Evolutionary conservation across 345 rosid genomes (phyloP), one percentile per base, ranked within the genome.

Genomic region (Jatropha curcas): DNA sequence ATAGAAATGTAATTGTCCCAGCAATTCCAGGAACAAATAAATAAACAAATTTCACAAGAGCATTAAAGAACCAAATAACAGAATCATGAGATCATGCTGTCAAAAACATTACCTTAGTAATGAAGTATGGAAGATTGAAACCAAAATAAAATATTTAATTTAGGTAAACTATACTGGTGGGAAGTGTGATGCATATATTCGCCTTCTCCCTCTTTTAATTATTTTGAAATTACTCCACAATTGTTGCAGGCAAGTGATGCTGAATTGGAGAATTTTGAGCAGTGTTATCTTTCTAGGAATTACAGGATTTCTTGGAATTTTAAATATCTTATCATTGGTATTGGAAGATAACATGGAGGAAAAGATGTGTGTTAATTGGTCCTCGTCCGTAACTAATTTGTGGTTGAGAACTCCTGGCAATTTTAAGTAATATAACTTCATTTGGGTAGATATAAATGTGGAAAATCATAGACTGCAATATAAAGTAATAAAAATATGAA

Each of bases 11-110:
- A 4, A 7, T 30, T 24, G 50, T 53, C 52, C 31, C 25, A 28
- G 60, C 60, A 71, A 60, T 48, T 67, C 48, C 19, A n/a, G 48
- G 12, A 20, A n/a, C 14, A 50, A 31, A 50, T 13, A 71, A 71
- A 60, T 2, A 64, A 60, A 8, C 1, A 48, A 19, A 27, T 7
- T 11, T 5, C 37, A 65, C 2, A 22, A 31, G 20, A 24, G 41
- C 46, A 31, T 34, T 61, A 10, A 31, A 33, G 43, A 25, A 31
- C 14, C 43, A 61, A 71, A 39, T 8, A 48, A 8, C 39, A 72
- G 17, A 52, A n/a, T 25, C 30, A 62, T 13, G 10, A 35, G 53
- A 45, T 35, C 17, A 33, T 70, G 41, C 65, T 4, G 48, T 28
- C 69, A 72, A 43, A 52, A 41, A 39, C 9, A 61, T 68, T 8